These are phyloP conservation scores for Cordyceps sp. DNA, from an alignment of 2,329 filamentous ascomycete species.

Conservation along the genomic window DNA sequence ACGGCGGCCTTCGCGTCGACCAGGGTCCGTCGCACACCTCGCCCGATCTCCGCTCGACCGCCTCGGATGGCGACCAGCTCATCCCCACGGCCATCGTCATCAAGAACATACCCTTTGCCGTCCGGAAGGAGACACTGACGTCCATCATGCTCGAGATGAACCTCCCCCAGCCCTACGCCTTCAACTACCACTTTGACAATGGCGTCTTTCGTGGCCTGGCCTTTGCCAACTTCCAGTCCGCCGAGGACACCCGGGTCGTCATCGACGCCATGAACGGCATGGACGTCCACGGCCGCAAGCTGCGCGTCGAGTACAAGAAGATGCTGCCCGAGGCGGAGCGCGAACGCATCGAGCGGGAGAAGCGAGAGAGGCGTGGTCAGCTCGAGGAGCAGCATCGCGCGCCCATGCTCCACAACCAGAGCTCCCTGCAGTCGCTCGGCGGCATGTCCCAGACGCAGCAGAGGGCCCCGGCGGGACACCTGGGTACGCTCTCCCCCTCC, in stretches of 20 bases:
- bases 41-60: constrained; percentile 24
- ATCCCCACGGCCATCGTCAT: constrained; percentile 98
- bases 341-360: constrained; percentile 91
- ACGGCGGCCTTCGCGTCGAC: constrained; percentile 26
- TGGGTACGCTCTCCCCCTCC: constrained; percentile 16
- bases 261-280: constrained; percentile 93
- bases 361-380: constrained; percentile 87
- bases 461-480: constrained; percentile 21
- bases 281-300: constrained; percentile 83
- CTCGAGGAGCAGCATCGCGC: constrained; percentile 89
- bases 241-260: constrained; percentile 81
- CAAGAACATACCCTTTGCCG: constrained; percentile 98
- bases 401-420: constrained; percentile 63
- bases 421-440: constrained; percentile 67
- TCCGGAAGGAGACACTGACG: constrained; percentile 90
- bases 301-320: constrained; percentile 98
- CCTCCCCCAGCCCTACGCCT: constrained; percentile 87
- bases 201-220: constrained; percentile 91
- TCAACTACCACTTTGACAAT: constrained; percentile 99
- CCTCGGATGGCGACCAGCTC: constrained; percentile 59
- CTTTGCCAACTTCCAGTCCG: constrained; percentile 95
- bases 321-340: constrained; percentile 92
- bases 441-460: constrained; percentile 47
- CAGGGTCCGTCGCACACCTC: constrained; percentile 22
- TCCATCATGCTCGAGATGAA: constrained; percentile 88